Base-by-base conservation (phyloP, 306 rosid species). In the Elaeagnus macrophylla region DNA sequence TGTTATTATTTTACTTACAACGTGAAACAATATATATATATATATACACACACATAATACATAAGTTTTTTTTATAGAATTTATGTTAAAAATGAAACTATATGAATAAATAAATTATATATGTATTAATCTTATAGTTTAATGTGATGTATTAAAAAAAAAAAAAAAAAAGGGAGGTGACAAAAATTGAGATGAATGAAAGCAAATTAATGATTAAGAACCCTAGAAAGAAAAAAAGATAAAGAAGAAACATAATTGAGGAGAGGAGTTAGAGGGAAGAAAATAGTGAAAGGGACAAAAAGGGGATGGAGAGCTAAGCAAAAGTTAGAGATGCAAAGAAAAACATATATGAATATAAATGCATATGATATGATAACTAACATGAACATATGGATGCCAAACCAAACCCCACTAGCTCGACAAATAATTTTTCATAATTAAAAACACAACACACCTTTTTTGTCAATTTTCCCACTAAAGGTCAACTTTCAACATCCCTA, bases 301-400 rank as follows among this genome's bases (percentile, higher is more conserved):
- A 64, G 74, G 70, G 49, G 6, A 66, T 46, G 53, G 58, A 53
- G 12, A 8, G 74, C 69, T 51, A 61, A 73, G 60, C 80, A 79
- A 61, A 75, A n/a, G n/a, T 72, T 62, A 54, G 48, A 35, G 68
- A 57, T 62, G 61, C 40, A 55, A 50, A 12, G 7, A 60, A 6
- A n/a, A n/a, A 25, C 51, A 51, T 8, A 60, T 19, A 37, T 12
- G 15, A 7, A 53, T 37, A 43, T 51, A 8, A 5, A 37, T 36
- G 37, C 62, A 57, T 42, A 66, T 50, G 32, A 77, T 66, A 56
- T 67, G 66, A 78, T 69, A 71, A 66, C 51, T 50, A 71, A 70
- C 77, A 69, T 57, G 60, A 36, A 78, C 81, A 87, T 82, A 81
- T 81, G 89, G 83, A 71, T 61, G 65, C 82, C 88, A 75, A 77